phyloP scores from a whole-genome alignment of 208 protist species.

The Trypanosomatidae sp. region DNA sequence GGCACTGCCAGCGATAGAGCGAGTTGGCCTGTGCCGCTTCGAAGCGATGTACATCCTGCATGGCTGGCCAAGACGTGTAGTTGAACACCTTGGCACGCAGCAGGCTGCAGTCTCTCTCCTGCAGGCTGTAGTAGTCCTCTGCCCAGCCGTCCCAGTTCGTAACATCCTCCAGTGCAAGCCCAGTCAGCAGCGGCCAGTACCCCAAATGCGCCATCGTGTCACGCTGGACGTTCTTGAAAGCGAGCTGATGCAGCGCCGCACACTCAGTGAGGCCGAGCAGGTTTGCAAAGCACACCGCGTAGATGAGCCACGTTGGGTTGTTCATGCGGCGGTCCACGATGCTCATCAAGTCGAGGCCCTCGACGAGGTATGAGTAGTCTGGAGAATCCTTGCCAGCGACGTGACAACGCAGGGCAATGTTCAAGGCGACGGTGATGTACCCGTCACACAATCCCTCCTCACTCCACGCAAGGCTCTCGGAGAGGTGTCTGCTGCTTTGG shows the following conservation, averaged over 20 bases:
- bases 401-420: slow-evolving; percentile 67
- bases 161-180: slow-evolving; percentile 59
- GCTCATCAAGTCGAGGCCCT: slow-evolving; percentile 55
- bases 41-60: slow-evolving; percentile 77
- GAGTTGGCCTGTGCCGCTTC: slow-evolving; percentile 64
- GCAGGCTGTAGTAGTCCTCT: slow-evolving; percentile 50
- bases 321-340: slow-evolving; percentile 63
- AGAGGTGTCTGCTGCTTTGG: slow-evolving; percentile 48
- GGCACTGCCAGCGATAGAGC: slow-evolving; percentile 46
- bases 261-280: slow-evolving; percentile 64
- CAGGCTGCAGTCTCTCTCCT: slow-evolving; percentile 69
- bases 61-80: slow-evolving; percentile 78
- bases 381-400: slow-evolving; percentile 19
- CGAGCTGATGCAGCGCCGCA: slow-evolving; percentile 65
- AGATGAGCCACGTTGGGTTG: slow-evolving; percentile 85
- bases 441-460: slow-evolving; percentile 85
- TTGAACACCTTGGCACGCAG: slow-evolving; percentile 84
- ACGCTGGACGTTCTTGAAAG: slow-evolving; percentile 84
- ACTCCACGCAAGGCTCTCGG: slow-evolving; percentile 65
- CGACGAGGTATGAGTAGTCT: slow-evolving; percentile 39
- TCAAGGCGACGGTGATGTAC: slow-evolving; percentile 77
- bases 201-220: slow-evolving; percentile 90
- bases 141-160: slow-evolving; percentile 54
- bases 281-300: slow-evolving; percentile 63
- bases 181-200: slow-evolving; percentile 73